A percentile compares a stretch with the other conserved stretches of the same genome.
These are phyloP conservation scores for Cupressus sempervirens DNA, from an alignment of 75 land plant genomes.

Conservation along the genomic window DNA sequence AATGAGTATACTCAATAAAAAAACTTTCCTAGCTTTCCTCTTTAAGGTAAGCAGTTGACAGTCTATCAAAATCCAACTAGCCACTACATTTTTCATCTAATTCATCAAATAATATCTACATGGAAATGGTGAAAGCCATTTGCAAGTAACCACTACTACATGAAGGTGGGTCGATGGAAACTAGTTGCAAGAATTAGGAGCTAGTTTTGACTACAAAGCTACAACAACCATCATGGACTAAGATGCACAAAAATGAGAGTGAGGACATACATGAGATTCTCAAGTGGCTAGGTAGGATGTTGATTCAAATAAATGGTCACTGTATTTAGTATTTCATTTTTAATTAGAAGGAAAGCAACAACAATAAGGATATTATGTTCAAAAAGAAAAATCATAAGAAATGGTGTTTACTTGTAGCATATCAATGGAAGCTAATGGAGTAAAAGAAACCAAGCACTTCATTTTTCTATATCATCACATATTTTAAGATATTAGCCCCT, in stretches of 20 bases:
- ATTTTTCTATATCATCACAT: too few relatives aligned
- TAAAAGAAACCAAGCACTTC: too few relatives aligned
- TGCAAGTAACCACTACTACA: slow-evolving; percentile 84
- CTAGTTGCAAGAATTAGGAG: slow-evolving; percentile 55
- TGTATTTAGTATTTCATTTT: too few relatives aligned
- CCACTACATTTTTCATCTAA: slow-evolving; percentile 80
- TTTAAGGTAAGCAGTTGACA: slow-evolving; percentile 66
- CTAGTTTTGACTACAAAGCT: slow-evolving; percentile 97
- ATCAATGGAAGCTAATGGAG: too few relatives aligned
- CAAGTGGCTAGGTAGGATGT: slow-evolving; percentile 80
- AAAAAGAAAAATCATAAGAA: too few relatives aligned
- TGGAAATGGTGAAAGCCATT: slow-evolving; percentile 51
- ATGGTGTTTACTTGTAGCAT: too few relatives aligned
- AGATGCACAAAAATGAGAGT: slow-evolving; percentile 57
- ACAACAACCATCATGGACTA: slow-evolving; percentile 86
- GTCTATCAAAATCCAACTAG: slow-evolving; percentile 34
- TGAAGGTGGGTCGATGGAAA: slow-evolving; percentile 76
- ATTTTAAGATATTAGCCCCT: too few relatives aligned
- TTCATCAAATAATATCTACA: slow-evolving; percentile 78
- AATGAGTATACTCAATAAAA: slow-evolving; percentile 57
- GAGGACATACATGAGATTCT: slow-evolving; percentile 74
- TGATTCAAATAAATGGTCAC: too few relatives aligned
- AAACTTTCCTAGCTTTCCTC: slow-evolving; percentile 81
- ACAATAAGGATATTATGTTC: too few relatives aligned
- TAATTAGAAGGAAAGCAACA: too few relatives aligned